Conservation (phyloP, 805 yeast genomes). For the Starmerella khaoyaiensis region DNA sequence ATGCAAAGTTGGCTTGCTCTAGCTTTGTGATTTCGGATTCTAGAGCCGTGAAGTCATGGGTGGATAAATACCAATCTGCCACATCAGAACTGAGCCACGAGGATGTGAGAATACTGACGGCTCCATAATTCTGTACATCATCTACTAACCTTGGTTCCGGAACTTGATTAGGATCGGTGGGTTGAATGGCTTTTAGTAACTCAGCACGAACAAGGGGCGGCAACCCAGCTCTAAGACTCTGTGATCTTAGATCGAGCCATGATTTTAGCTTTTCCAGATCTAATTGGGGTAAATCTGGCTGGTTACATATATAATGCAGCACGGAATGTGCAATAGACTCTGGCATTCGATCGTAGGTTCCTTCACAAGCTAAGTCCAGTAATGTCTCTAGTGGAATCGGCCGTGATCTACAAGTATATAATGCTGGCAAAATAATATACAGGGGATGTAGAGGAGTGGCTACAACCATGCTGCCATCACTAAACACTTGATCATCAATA, state of each 20-base stretch:
- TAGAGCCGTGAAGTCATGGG: constrained; percentile 21
- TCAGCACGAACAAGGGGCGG: constrained; percentile 17
- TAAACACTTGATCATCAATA: constrained; percentile 11
- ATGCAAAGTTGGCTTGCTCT: constrained; percentile 13
- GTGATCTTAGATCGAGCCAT: constrained; percentile 17
- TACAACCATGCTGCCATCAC: constrained; percentile 20
- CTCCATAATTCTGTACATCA: constrained; percentile 16
- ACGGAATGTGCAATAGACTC: constrained; percentile 5
- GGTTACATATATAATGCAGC: constrained; percentile 13
- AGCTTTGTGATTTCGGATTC: constrained; percentile 14
- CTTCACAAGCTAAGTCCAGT: constrained; percentile 18
- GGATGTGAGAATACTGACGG: constrained; percentile 18
- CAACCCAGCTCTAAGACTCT: constrained; percentile 11
- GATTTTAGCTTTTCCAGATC: constrained; percentile 16
- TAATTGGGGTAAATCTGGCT: background rate
- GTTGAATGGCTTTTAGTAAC: constrained; percentile 12
- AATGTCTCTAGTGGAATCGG: constrained; percentile 23
- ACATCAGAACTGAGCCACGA: constrained; percentile 20
- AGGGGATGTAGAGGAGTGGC: constrained; percentile 24
- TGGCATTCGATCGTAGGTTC: constrained; percentile 14
- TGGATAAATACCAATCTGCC: constrained; percentile 14
- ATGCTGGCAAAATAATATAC: constrained; percentile 21
- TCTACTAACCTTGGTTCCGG: constrained; percentile 15
- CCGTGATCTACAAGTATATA: constrained; percentile 14
- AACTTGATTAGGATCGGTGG: constrained; percentile 15